Evolutionary conservation across 805 yeast species (phyloP), one percentile per base, ranked within the genome.

Genomic region (Candida silvatica): DNA sequence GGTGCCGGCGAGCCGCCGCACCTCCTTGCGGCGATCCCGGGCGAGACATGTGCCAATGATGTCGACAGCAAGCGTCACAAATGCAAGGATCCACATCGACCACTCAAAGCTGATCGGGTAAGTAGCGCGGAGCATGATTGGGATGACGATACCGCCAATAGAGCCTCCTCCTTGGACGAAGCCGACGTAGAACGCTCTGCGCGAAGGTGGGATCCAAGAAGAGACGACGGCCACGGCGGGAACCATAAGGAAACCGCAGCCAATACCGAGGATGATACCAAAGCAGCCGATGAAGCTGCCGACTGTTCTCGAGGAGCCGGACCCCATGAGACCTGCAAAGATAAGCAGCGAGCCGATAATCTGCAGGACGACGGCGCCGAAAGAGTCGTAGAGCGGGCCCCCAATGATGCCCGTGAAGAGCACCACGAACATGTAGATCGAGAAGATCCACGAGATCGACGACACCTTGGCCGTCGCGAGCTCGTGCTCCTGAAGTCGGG

Each of bases 241-340:
- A 5, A 78, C 67, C 54, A 75, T 66, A 29, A 77, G 63, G 20
- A 78, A 52, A 2, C 82, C 81, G 26, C 71, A 65, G 0, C 84
- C 85, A 5, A 70, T 42, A 4, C 86, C 87, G 30, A 69, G 56
- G 15, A 69, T 61, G 3, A 79, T 46, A 4, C 77, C 74, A 50
- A 79, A 74, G 20, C 80, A 64, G 17, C 80, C 50, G n/a, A 80
- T 63, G 45, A 80, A 80, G 37, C 80, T 84, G 62, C 71, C 77
- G 4, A 74, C 63, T 7, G 66, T 47, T 1, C 56, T 59, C 45
- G 80, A 66, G 40, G 59, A 67, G 6, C 53, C 81, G 64, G 44
- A 59, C 60, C 48, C 47, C 34, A 38, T 43, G 14, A 47, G 29
- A 3, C 48, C 48, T 35, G 46, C 45, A 35, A 46, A 47, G 15